phyloP scores from a whole-genome alignment of 331 rosid species.

The Quercus tomentella region DNA sequence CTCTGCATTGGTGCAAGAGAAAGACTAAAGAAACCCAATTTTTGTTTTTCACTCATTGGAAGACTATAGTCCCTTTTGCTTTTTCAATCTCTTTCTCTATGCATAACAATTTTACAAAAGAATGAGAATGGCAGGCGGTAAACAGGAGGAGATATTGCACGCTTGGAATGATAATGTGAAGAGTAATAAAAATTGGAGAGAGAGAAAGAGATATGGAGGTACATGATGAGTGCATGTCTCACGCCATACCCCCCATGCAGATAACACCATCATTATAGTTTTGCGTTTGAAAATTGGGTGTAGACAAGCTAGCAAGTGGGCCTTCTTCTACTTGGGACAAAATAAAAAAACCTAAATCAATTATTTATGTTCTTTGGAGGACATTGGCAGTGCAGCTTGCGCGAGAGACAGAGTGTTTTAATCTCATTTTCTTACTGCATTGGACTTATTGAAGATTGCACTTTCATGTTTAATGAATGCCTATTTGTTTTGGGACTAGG shows the following conservation, averaged over 20 bases:
- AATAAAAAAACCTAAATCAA: conserved; percentile 18
- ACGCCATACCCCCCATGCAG: conserved; percentile 70
- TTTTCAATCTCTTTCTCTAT: background rate
- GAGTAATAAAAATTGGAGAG: background rate
- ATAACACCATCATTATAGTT: conserved; percentile 56
- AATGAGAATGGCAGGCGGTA: conserved; percentile 7
- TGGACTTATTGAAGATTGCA: background rate
- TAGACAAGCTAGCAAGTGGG: conserved; percentile 29
- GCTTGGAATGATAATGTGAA: conserved; percentile 19
- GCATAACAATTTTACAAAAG: background rate
- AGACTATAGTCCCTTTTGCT: conserved; percentile 3
- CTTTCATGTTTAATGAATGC: background rate
- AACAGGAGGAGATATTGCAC: conserved; percentile 25
- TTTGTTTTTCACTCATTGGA: conserved; percentile 17
- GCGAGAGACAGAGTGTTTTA: background rate
- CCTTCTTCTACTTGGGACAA: conserved; percentile 37
- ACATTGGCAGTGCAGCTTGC: conserved; percentile 11
- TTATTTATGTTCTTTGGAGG: conserved; percentile 27
- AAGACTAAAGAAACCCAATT: conserved; percentile 39
- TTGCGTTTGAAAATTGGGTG: conserved; percentile 16
- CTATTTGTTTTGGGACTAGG: background rate
- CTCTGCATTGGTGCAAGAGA: conserved; percentile 69
- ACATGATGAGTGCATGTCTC: conserved; percentile 53
- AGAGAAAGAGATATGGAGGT: conserved; percentile 1
- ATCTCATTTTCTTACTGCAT: background rate